Base-by-base conservation (phyloP, 306 rosid species). In the Begonia loranthoides region DNA sequence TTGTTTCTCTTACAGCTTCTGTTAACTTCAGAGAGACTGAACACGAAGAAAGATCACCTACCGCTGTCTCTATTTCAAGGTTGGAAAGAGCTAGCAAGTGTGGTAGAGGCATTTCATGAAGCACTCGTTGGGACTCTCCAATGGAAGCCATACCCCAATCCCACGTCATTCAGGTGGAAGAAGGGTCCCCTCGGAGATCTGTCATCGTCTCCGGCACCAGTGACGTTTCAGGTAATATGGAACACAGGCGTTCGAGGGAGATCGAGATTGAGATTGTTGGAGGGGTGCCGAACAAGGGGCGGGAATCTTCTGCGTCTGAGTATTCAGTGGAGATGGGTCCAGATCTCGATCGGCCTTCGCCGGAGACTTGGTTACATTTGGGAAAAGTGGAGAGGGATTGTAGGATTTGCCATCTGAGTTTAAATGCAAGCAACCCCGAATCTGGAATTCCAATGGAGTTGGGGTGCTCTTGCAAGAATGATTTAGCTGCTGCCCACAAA, bases 401-500 rank as follows among this genome's bases (percentile, higher is more conserved):
- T 48, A 81, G 94, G 76, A 87, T 87, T 69, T 76, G 82, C 38
- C 82, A 76, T 59, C 64, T 87, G 62, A 81, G 93, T 50, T 40
- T 81, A 79, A 94, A 83, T 71, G 68, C 87, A 66, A 56, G 79
- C 22, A 76, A 84, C 59, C 83, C 70, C 40, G 96, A 84, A 70
- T 87, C 93, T 68, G 94, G 88, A 48, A 70, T 63, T 65, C 84
- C 93, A 49, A 79, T 87, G 44, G 94, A 87, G 70, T 58, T 87
- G 34, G 94, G 96, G 12, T 87, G 96, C 62, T 87, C 86, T 59
- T 87, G 96, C 15, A 87, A 87, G 66, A 87, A 79, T 14, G 96
- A 87, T 73, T 79, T 87, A 72, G 96, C 92, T 72, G 94, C 88
- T 74, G 88, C 96, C 11, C 96, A 87, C 49, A 87, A 81, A 41